Evolutionary conservation across 768 basidiomycete species (phyloP).

Genomic region (Grammothele lineata): DNA sequence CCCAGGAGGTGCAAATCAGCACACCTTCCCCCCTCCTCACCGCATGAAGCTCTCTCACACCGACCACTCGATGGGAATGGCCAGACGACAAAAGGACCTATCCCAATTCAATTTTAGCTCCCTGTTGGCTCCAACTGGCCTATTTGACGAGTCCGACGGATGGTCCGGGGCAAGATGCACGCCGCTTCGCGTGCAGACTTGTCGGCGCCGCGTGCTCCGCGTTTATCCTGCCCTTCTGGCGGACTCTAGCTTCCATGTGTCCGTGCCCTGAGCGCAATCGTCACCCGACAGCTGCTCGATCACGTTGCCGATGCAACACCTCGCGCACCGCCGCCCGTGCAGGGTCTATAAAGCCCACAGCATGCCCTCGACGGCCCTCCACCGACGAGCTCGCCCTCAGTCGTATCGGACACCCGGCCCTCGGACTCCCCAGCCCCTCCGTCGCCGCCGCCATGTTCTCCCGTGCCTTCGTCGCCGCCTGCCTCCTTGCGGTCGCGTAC

Average conservation of each 20-base stretch:
- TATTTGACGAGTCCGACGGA: no score
- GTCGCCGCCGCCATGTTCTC: conserved; percentile 14
- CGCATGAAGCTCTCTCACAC: conserved; percentile 6
- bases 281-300: no score
- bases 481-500: conserved; percentile 12
- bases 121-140: no score
- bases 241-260: no score
- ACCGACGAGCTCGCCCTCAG: neutral
- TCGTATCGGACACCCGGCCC: neutral
- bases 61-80: neutral
- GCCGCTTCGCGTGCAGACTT: no score
- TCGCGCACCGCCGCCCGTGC: neutral
- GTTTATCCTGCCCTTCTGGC: no score
- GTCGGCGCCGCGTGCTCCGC: no score
- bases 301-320: neutral
- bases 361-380: no score
- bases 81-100: neutral
- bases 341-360: neutral
- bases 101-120: neutral
- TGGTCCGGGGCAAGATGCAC: no score
- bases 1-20: neutral
- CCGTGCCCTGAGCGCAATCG: no score
- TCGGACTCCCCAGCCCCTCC: neutral
- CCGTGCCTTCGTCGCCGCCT: conserved; percentile 10
- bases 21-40: neutral